Evolutionary conservation across 2,329 filamentous ascomycete species (phyloP), one percentile per base, ranked within the genome.

Genomic region (Colletotrichum filicis): DNA sequence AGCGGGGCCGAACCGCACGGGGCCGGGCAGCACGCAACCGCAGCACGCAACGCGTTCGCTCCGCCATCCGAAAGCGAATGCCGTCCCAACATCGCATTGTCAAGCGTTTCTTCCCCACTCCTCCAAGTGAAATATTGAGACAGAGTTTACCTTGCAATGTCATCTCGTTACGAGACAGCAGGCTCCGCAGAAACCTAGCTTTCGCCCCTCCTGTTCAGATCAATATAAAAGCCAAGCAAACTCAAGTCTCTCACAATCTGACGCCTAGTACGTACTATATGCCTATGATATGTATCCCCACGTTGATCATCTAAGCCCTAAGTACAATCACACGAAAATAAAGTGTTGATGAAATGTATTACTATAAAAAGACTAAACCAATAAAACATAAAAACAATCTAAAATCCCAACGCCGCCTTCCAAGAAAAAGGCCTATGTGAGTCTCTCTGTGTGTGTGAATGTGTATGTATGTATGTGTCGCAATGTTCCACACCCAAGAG

Each of bases 371-470:
- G 32, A 35, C 32, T 35, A 35, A 26, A 55, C 52, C 24, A 35
- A 55, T 26, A 11, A 30, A 53, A 12, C 52, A 22, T 4, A 30
- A 53, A 53, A 55, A 16, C 22, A 46, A 53, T 64, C 46, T 64
- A 64, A 37, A 35, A 53, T 53, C 46, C 55, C 61, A 9, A 37
- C 61, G 61, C 61, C 60, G 49, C 46, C 61, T 53, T 19, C 14
- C 8, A 5, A 49, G 11, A 3, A 22, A 3, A 55, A 53, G 28
- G 60, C 60, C 5, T 37, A 22, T 22, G 56, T 11, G 28, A 6
- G 56, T 22, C n/a, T 14, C 26, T 22, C 9, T 42, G 8, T 61
- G 4, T 62, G 28, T 46, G 35, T 32, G 46, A 30, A 28, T 53
- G 46, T 24, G n/a, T 53, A 28, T 35, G 32, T 53, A 53, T 63